Evolutionary conservation across 1,284 basidiomycete species (phyloP), one percentile per base, ranked within the genome.

Genomic region (Pterulicium gracile): DNA sequence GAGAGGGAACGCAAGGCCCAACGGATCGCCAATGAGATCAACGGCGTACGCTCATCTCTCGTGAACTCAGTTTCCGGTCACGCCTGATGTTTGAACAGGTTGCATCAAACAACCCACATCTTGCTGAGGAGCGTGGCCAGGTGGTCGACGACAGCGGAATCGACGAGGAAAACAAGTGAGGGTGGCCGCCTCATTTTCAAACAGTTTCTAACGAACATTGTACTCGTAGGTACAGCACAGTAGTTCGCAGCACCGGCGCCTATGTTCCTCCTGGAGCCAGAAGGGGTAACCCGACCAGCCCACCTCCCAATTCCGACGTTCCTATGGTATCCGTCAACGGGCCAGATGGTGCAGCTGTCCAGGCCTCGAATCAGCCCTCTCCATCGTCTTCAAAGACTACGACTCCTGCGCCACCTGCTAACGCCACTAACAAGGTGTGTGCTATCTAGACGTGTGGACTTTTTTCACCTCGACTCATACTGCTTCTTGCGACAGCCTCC

Each of bases 161-260:
- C 49, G 90, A 95, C 60, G 95, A 98, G 66, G 96, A 98, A 66
- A 93, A 97, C 69, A 94, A 91, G 89, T 92, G 56, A 54, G n/a
- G n/a, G n/a, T n/a, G n/a, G n/a, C n/a, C n/a, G n/a, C n/a, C n/a
- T n/a, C n/a, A n/a, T n/a, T n/a, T n/a, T n/a, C n/a, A n/a, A n/a
- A n/a, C n/a, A n/a, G n/a, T n/a, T n/a, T n/a, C n/a, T n/a, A n/a
- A n/a, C n/a, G n/a, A n/a, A n/a, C 46, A 51, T 23, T 42, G 42
- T 50, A 36, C 22, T 27, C 48, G 22, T 56, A 94, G 89, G 62
- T 98, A 94, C 62, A 88, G 90, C 50, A 92, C 92, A 24, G 95
- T 98, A 34, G 82, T 89, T 42, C 86, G 95, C 49, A 75, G 81
- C 42, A 75, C 83, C 17, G 88, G 87, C 57, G 94, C 95, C 21